Percentiles rank a stretch among this genome's conserved stretches.
Conservation (phyloP, 129 eudicot genomes). For the Artemisia argyi region DNA sequence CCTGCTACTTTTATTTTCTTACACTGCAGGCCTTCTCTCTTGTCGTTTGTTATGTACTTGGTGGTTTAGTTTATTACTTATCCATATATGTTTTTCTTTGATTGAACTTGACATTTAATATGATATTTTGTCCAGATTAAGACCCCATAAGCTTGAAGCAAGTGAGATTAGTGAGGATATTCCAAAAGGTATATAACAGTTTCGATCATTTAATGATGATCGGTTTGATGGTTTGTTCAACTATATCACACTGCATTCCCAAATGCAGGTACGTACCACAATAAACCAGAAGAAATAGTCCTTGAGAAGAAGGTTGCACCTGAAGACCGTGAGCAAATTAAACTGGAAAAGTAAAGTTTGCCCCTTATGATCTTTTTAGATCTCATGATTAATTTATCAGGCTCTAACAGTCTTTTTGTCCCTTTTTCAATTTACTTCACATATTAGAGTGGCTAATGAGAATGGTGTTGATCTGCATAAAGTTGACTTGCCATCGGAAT, state of each 20-base stretch:
- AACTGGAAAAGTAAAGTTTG: constrained; percentile 46
- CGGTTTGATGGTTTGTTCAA: constrained; percentile 20
- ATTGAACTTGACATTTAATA: constrained; percentile 18
- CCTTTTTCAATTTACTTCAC: constrained; percentile 7
- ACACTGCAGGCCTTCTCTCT: not conserved
- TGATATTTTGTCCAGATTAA: constrained; percentile 37
- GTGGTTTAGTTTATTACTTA: constrained; percentile 10
- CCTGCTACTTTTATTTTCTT: not conserved
- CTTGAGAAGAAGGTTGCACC: constrained; percentile 34
- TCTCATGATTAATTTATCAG: not conserved
- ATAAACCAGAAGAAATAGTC: constrained; percentile 38
- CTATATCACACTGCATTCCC: constrained; percentile 18
- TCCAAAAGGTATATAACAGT: constrained; percentile 50
- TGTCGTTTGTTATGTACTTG: not conserved
- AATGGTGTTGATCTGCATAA: constrained; percentile 42
- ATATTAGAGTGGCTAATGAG: constrained; percentile 32
- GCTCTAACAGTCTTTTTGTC: constrained; percentile 14
- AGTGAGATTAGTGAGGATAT: constrained; percentile 43
- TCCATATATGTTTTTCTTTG: constrained; percentile 14
- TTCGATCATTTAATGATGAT: not conserved
- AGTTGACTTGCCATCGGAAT: constrained; percentile 66
- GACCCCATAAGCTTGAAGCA: constrained; percentile 46
- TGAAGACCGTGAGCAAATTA: constrained; percentile 42
- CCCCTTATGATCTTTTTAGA: constrained; percentile 1
- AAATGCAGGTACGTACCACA: constrained; percentile 35